Evolutionary conservation across 73 alveolate genomes (phyloP).

Genomic region (Paramecium sonneborni): DNA sequence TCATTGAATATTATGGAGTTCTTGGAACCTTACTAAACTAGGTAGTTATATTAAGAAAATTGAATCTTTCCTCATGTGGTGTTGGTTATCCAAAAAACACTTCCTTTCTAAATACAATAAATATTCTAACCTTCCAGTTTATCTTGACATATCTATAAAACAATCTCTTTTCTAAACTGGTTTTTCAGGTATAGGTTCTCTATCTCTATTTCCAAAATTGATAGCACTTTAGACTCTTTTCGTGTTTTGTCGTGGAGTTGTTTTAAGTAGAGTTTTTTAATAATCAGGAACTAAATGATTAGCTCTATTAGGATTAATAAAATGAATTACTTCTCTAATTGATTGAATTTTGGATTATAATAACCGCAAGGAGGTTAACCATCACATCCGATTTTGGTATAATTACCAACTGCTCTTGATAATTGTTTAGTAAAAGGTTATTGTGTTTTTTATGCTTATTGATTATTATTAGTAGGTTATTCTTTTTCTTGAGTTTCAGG

Average conservation of each 20-base stretch:
- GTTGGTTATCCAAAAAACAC: slow-evolving; percentile 15
- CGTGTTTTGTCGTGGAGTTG: not conserved
- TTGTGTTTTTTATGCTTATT: not conserved
- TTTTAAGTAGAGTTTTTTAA: not conserved
- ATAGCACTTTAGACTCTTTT: not conserved
- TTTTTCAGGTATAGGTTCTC: not conserved
- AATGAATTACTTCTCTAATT: slow-evolving; percentile 44
- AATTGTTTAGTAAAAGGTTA: slow-evolving; percentile 40
- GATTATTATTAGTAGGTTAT: not conserved
- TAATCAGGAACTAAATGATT: slow-evolving; percentile 13
- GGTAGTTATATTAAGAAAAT: slow-evolving; percentile 23
- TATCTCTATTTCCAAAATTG: not conserved
- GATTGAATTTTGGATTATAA: slow-evolving; percentile 61
- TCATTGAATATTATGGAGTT: slow-evolving; percentile 35
- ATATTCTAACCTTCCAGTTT: slow-evolving; percentile 1
- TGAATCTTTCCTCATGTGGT: slow-evolving; percentile 67
- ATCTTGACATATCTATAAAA: slow-evolving; percentile 4
- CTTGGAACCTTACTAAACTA: slow-evolving; percentile 53
- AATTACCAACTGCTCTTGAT: slow-evolving; percentile 35
- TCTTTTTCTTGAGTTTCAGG: not conserved
- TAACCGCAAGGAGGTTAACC: slow-evolving; percentile 60
- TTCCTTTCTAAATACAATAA: not conserved
- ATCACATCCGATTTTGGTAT: not conserved
- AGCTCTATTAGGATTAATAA: not conserved
- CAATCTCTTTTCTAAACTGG: slow-evolving; percentile 15